phyloP scores from a whole-genome alignment of 768 basidiomycete species.

The Boletus fagicola region DNA sequence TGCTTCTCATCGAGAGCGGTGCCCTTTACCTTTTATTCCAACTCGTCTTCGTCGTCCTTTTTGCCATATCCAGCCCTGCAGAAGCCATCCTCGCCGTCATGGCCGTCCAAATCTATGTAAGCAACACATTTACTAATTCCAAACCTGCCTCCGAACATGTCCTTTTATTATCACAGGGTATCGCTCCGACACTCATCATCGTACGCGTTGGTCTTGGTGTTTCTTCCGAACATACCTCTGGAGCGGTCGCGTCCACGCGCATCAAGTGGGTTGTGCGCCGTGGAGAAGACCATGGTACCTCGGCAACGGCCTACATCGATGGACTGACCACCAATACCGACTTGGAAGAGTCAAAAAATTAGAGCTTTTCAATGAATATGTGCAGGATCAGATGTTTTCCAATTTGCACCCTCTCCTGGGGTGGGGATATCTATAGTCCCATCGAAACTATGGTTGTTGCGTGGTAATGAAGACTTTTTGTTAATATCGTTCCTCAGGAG shows the following conservation, averaged over 20 bases:
- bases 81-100: slow-evolving; percentile 37
- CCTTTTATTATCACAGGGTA: slow-evolving; percentile 24
- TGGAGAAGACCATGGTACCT: slow-evolving; percentile 11
- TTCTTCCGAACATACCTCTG: slow-evolving; percentile 25
- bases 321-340: slow-evolving; percentile 17
- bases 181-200: slow-evolving; percentile 37
- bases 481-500: no score
- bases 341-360: slow-evolving; percentile 17
- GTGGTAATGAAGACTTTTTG: not conserved
- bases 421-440: not conserved
- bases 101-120: slow-evolving; percentile 41
- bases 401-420: not conserved
- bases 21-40: slow-evolving; percentile 40
- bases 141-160: not conserved
- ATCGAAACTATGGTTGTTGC: not conserved
- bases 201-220: slow-evolving; percentile 35
- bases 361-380: not conserved
- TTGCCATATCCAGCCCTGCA: slow-evolving; percentile 35
- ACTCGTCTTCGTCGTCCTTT: slow-evolving; percentile 40
- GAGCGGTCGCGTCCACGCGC: slow-evolving; percentile 18
- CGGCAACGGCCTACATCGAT: slow-evolving; percentile 24
- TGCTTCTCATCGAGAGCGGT: slow-evolving; percentile 41
- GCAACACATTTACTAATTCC: slow-evolving; percentile 2
- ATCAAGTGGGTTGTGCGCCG: slow-evolving; percentile 24
- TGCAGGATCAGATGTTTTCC: slow-evolving; percentile 12